These are phyloP conservation scores for Mycena haematopus DNA, from an alignment of 768 basidiomycete genomes.

Conservation along the genomic window DNA sequence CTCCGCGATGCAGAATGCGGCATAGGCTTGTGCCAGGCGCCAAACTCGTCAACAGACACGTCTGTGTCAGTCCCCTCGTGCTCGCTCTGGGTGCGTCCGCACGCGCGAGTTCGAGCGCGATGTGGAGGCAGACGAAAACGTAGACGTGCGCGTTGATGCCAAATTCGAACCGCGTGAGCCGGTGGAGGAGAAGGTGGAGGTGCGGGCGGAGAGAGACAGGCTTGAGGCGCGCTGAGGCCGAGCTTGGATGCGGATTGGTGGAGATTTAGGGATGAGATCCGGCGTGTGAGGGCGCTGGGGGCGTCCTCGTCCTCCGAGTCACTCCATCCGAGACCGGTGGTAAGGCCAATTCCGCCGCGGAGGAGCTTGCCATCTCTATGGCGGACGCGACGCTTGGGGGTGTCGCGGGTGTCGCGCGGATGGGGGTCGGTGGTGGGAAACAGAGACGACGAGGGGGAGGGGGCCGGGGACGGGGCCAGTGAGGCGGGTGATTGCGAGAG, in stretches of 20 bases:
- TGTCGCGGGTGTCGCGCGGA: constrained; percentile 48
- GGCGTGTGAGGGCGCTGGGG: constrained; percentile 68
- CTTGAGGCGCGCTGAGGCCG: constrained; percentile 46
- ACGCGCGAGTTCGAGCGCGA: constrained; percentile 18
- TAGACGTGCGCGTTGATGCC: constrained; percentile 30
- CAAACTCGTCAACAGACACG: constrained; percentile 24
- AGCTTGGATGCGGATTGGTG: constrained; percentile 45
- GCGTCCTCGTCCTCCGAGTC: constrained; percentile 83
- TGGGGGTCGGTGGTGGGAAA: constrained; percentile 16
- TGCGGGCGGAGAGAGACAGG: constrained; percentile 16
- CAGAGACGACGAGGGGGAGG: constrained; percentile 4
- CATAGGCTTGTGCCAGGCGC: neutral
- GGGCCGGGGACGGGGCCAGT: constrained; percentile 9
- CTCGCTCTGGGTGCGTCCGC: constrained; percentile 25
- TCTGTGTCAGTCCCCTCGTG: constrained; percentile 16
- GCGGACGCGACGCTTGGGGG: constrained; percentile 57
- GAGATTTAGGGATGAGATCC: constrained; percentile 64
- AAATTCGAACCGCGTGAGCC: neutral
- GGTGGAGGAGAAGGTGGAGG: constrained; percentile 7
- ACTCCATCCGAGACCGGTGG: constrained; percentile 78
- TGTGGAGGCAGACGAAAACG: constrained; percentile 3
- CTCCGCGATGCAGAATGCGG: neutral
- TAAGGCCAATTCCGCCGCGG: constrained; percentile 69
- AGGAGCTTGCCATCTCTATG: constrained; percentile 68
- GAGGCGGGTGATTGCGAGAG: constrained; percentile 41